Base-by-base conservation (phyloP, 768 basidiomycete species). In the Auricularia sp. region DNA sequence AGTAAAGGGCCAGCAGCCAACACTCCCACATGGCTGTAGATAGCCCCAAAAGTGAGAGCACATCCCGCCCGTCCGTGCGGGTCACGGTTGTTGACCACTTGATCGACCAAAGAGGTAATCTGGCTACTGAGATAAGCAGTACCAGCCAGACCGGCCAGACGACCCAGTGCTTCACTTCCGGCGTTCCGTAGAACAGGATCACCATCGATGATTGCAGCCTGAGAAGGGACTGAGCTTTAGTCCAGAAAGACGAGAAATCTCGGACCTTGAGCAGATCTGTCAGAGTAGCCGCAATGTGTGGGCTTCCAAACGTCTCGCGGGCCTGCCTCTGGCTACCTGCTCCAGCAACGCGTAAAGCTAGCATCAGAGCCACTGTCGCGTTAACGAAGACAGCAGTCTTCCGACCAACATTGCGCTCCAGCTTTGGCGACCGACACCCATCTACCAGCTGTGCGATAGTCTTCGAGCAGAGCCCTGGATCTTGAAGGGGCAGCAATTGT, bases 61-160 rank as follows among this genome's bases (percentile, higher is more conserved):
- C 94, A 98, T 0, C 97, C 97, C 16, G 96, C 95, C 18, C 97
- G 86, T 29, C 88, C 88, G 67, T 91, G 83, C 0, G 97, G 96
- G 73, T 96, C 90, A 18, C 96, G 89, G 73, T 98, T 97, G 75
- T 82, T 92, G 64, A 98, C 93, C 29, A 98, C 90, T 70, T 94
- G 89, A 69, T 97, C 90, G 8, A 98, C 94, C 3, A 98, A 80
- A 67, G 85, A 85, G 74, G 97, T 97, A 67, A 93, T 88, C 74
- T 95, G 90, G 56, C 81, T 82, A 0, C 91, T 90, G 62, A 98
- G 79, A 78, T 94, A 96, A 51, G 81, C 83, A 6, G 88, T 92
- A 3, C 89, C 92, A 1, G 90, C 89, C 37, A 96, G 77, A 69
- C 85, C 89, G 7, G 92, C 89, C 7, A 98, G 77, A 16, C 92